Evolutionary conservation across 345 rosid species (phyloP), one percentile per base, ranked within the genome.

Genomic region (Syzygium aqueum): DNA sequence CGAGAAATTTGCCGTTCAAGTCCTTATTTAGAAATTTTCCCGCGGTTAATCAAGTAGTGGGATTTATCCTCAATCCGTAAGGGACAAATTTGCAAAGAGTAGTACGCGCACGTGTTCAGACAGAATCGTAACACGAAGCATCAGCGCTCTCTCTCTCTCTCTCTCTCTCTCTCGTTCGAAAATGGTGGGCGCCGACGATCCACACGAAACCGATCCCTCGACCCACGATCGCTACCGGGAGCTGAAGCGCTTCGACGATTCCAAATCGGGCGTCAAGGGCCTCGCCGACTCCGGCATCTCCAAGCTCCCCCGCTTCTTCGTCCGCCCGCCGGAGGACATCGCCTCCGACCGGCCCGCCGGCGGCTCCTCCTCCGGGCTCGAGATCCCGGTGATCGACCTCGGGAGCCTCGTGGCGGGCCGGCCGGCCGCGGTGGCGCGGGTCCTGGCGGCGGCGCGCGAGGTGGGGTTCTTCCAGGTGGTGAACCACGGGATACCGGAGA

Each of bases 381-480:
- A 43, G 46, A 50, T 88, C 43, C 91, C 89, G 1, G 86, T 87
- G 25, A 53, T 89, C 30, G 88, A 89, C 77, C 88, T 91, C 51
- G 51, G 51, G 12, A 53, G 83, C 63, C 86, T 91, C 57, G 84
- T n/a, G 25, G 33, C 10, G 73, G 53, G 37, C 30, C 86, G 87
- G 43, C 80, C 63, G 51, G 88, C 88, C 65, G 88, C 16, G 23
- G 89, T 89, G 22, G 78, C 85, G 25, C 37, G 37, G 37, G 88
- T 91, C 80, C 85, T 50, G 78, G 57, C 46, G 59, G 91, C 92
- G 30, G 91, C 89, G 28, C 88, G 37, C 86, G 91, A 77, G 56
- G 88, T 89, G 50, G 92, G 92, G 40, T 89, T 91, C 85, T 91
- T 91, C 87, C 91, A 91, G 89, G 88, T 91, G 77, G 87, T 91